Evolutionary conservation across 1,284 basidiomycete species (phyloP).

Genomic region (Apiotrichum mycotoxinovorans): DNA sequence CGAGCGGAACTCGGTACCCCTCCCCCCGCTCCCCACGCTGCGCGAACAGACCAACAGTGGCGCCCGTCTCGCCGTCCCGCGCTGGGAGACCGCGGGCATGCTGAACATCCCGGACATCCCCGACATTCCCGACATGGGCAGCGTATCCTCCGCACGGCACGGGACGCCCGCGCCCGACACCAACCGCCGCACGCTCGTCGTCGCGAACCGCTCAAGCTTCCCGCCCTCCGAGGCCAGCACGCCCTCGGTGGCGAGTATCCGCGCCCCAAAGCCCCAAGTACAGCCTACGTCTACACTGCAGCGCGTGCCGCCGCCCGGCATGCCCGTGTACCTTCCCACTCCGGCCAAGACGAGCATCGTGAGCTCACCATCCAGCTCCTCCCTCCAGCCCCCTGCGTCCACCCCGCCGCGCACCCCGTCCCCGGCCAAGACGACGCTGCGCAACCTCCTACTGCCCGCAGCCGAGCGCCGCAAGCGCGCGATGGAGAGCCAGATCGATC

Average conservation of each 20-base stretch:
- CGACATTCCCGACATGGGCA: background rate
- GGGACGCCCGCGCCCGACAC: background rate
- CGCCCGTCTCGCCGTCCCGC: too few species aligned
- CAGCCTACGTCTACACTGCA: too few species aligned
- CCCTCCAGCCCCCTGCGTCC: background rate
- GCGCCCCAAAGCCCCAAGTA: too few species aligned
- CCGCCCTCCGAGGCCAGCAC: background rate
- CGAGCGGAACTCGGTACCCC: background rate
- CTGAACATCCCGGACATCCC: too few species aligned
- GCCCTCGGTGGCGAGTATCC: too few species aligned
- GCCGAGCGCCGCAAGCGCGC: slow-evolving; percentile 1
- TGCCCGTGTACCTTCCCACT: too few species aligned
- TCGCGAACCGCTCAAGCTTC: background rate
- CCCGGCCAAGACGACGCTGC: background rate
- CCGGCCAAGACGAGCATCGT: too few species aligned
- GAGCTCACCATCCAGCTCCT: background rate
- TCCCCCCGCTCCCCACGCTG: background rate
- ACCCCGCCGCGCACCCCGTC: background rate
- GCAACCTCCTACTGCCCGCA: background rate
- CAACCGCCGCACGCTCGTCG: background rate
- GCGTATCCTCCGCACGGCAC: background rate
- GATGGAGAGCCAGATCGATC: background rate
- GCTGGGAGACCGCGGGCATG: too few species aligned
- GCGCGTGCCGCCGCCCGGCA: too few species aligned
- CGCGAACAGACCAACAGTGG: too few species aligned